These are phyloP conservation scores for Alternaria viburni DNA, from an alignment of 2,329 filamentous ascomycete genomes.

Conservation along the genomic window DNA sequence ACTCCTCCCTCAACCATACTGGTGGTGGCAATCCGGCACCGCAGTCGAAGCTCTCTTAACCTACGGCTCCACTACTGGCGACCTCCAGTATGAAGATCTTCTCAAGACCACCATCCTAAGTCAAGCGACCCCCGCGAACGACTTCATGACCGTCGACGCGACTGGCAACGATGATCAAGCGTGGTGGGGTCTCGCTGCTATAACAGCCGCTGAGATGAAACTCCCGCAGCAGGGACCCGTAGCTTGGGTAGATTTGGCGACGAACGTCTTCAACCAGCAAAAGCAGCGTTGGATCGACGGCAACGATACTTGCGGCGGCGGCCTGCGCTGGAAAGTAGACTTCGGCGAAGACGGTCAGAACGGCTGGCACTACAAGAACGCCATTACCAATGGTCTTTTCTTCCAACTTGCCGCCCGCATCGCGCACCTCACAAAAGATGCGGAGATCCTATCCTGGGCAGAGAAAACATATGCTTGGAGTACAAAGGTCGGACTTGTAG, in stretches of 20 bases:
- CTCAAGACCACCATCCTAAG: constrained; percentile 33
- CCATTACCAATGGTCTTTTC: constrained; percentile 77
- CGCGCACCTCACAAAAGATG: constrained; percentile 67
- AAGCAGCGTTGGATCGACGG: constrained; percentile 69
- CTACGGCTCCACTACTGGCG: constrained; percentile 51
- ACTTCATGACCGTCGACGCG: constrained; percentile 50
- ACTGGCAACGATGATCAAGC: constrained; percentile 75
- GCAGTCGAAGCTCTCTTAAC: constrained; percentile 40
- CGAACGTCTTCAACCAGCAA: constrained; percentile 75
- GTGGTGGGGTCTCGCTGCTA: constrained; percentile 72
- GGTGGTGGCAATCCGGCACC: constrained; percentile 43
- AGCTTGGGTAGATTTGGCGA: constrained; percentile 68
- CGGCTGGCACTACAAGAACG: constrained; percentile 81
- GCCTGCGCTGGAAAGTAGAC: constrained; percentile 76
- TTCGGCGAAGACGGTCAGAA: constrained; percentile 63
- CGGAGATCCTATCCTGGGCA: constrained; percentile 63
- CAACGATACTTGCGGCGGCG: constrained; percentile 66
- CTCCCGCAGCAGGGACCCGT: constrained; percentile 58
- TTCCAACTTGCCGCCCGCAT: constrained; percentile 80
- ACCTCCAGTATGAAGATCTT: constrained; percentile 48
- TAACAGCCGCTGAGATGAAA: constrained; percentile 70
- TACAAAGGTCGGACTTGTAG: constrained; percentile 55
- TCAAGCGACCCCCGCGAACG: constrained; percentile 32
- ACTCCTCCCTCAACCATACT: constrained; percentile 29
- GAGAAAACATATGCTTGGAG: constrained; percentile 65